A percentile compares a stretch with the other conserved stretches of the same genome.
Evolutionary conservation across 176 grass and related monocot genomes (phyloP).

Genomic region (Cenchrus fungigraminus): DNA sequence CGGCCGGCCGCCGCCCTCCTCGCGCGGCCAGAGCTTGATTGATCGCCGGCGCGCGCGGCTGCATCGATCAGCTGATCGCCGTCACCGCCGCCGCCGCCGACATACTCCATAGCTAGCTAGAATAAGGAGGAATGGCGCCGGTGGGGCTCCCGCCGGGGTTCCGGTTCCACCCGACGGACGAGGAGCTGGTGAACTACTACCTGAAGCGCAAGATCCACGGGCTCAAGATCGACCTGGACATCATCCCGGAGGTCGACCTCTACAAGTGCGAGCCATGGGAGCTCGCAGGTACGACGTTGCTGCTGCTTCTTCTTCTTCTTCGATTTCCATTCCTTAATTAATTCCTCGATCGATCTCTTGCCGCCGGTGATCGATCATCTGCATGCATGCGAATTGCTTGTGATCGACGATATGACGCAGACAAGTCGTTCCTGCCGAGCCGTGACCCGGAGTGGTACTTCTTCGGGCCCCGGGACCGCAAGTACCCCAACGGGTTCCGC

Average conservation of each 20-base stretch:
- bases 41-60: neutral
- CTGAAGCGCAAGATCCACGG: constrained; percentile 99
- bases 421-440: constrained; percentile 97
- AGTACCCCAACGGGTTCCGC: constrained; percentile 93
- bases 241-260: constrained; percentile 97
- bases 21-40: neutral
- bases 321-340: neutral
- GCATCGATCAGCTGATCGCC: neutral
- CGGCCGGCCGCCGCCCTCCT: neutral
- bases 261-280: constrained; percentile 99
- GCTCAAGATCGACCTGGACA: constrained; percentile 92
- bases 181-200: constrained; percentile 98
- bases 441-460: constrained; percentile 99
- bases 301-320: neutral
- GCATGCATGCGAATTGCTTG: no score
- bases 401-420: constrained; percentile 24
- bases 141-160: constrained; percentile 96
- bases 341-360: no score
- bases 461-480: constrained; percentile 86
- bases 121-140: constrained; percentile 61
- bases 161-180: constrained; percentile 92
- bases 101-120: neutral
- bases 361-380: no score
- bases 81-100: neutral
- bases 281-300: constrained; percentile 59